Conservation (phyloP, 2,329 filamentous ascomycete species). For the Diaporthe sp. region DNA sequence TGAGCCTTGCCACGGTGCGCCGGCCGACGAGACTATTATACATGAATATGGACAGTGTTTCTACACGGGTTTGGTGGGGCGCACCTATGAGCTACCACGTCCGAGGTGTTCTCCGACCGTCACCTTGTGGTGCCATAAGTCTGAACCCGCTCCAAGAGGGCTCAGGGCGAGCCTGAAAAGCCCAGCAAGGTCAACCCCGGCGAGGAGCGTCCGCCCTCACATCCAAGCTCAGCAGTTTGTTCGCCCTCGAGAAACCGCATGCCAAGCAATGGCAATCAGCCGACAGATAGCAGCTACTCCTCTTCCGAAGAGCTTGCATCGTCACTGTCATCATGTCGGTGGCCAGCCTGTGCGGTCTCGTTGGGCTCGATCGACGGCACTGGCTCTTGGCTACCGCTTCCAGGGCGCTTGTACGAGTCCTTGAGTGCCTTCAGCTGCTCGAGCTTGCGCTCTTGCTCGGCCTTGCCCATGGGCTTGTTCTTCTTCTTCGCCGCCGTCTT, state of each 20-base stretch:
- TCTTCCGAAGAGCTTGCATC: constrained; percentile 66
- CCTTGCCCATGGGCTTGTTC: constrained; percentile 82
- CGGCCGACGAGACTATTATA: constrained; percentile 15
- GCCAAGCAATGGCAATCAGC: not conserved
- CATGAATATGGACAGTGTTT: constrained; percentile 23
- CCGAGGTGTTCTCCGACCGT: not conserved
- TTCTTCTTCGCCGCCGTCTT: constrained; percentile 69
- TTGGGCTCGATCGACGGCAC: constrained; percentile 52
- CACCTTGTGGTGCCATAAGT: not conserved
- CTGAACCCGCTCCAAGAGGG: not conserved
- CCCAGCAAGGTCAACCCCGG: not conserved
- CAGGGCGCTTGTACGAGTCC: constrained; percentile 57
- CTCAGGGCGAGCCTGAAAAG: not conserved
- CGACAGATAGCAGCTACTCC: constrained; percentile 22
- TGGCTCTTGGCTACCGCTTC: constrained; percentile 60
- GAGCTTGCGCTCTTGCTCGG: constrained; percentile 76
- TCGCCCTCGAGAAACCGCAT: not conserved
- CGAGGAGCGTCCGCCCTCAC: not conserved
- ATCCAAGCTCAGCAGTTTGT: not conserved
- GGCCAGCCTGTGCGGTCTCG: constrained; percentile 22
- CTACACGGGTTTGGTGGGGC: not conserved
- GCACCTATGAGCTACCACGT: not conserved
- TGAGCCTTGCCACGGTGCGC: not conserved
- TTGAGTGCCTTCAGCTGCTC: constrained; percentile 70
- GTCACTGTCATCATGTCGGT: constrained; percentile 53